Percentiles rank a stretch among this genome's conserved stretches.
Conservation (phyloP, 164 flowering plant species). For the Magnolia sinica region DNA sequence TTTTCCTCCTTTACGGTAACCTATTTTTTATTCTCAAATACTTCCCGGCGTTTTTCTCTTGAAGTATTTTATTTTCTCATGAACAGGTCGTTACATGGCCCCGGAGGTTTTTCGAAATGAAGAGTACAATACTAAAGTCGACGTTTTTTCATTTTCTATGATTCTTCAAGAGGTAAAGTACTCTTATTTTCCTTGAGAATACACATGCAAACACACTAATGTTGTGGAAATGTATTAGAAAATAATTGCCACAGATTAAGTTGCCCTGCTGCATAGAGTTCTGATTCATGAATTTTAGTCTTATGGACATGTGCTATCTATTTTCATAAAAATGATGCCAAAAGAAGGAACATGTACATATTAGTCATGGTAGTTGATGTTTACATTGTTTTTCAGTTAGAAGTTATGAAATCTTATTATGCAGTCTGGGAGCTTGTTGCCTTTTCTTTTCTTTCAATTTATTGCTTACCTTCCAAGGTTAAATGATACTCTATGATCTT, state of each 20-base stretch:
- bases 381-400: too few relatives aligned
- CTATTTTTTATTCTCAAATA: background rate
- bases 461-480: too few relatives aligned
- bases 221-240: background rate
- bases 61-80: constrained; percentile 5
- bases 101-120: constrained; percentile 81
- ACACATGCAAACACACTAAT: background rate
- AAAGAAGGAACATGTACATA: too few relatives aligned
- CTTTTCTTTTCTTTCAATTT: background rate
- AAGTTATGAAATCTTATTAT: background rate
- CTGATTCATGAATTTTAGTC: background rate
- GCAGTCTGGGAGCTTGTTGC: background rate
- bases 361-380: too few relatives aligned
- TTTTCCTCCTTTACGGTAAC: background rate
- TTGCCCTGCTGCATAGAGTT: background rate
- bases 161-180: constrained; percentile 84
- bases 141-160: constrained; percentile 95
- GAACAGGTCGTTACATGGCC: constrained; percentile 84
- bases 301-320: background rate
- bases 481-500: background rate
- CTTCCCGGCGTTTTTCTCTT: background rate
- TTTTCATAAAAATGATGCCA: too few relatives aligned
- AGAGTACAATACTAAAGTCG: constrained; percentile 91
- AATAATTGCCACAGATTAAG: background rate
- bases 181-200: background rate